phyloP scores from a whole-genome alignment of 1,284 basidiomycete species.

The Apiotrichum veenhuisii region DNA sequence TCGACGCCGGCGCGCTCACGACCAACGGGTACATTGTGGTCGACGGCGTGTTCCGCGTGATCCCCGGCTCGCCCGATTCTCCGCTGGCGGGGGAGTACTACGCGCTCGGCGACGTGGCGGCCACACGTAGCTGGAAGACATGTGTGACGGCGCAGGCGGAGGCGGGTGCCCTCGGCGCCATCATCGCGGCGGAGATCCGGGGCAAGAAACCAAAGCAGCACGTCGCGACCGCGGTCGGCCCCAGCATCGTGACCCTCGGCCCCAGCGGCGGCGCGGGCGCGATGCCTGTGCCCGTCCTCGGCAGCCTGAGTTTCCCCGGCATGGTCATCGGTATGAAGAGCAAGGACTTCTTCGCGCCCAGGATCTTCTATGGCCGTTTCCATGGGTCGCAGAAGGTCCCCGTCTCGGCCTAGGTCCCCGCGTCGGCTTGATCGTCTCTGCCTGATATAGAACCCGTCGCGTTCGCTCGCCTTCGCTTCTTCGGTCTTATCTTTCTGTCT shows the following conservation, averaged over 20 bases:
- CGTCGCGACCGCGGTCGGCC: slow-evolving; percentile 24
- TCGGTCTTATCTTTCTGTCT: no score
- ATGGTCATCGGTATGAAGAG: slow-evolving; percentile 33
- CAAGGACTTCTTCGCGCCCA: slow-evolving; percentile 27
- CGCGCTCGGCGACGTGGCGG: slow-evolving; percentile 44
- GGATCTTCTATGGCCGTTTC: slow-evolving; percentile 27
- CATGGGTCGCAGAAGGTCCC: slow-evolving; percentile 31
- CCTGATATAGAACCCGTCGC: no score
- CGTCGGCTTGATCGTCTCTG: no score
- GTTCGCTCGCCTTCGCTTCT: no score
- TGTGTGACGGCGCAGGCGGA: slow-evolving; percentile 22
- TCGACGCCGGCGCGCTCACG: slow-evolving; percentile 40
- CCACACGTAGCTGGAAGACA: slow-evolving; percentile 37
- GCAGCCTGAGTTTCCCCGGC: slow-evolving; percentile 24
- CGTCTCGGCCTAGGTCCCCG: slow-evolving; percentile 1
- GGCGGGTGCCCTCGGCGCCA: slow-evolving; percentile 17
- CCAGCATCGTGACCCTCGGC: slow-evolving; percentile 37
- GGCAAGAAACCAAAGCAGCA: slow-evolving; percentile 27
- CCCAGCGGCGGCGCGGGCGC: slow-evolving; percentile 26
- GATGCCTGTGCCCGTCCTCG: slow-evolving; percentile 26
- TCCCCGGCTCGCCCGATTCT: slow-evolving; percentile 16
- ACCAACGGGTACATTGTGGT: slow-evolving; percentile 40
- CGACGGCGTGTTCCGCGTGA: slow-evolving; percentile 36
- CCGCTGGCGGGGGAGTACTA: slow-evolving; percentile 35
- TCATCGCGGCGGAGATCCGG: slow-evolving; percentile 33